Evolutionary conservation across 1,284 basidiomycete genomes (phyloP).

Genomic region (Meira miltonrushii): DNA sequence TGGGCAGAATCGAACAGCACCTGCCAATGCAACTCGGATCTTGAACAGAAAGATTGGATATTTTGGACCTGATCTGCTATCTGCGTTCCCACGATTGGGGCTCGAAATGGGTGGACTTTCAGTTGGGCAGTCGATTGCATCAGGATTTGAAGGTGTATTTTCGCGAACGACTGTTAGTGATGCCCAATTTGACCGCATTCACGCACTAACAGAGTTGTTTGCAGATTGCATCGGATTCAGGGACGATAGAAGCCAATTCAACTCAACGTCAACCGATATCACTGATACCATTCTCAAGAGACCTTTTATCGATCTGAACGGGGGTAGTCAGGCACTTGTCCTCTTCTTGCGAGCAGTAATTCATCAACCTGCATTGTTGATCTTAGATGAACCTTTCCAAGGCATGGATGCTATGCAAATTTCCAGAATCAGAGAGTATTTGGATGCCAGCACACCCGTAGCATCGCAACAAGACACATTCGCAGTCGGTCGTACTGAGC

Average conservation of each 20-base stretch:
- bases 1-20: constrained; percentile 30
- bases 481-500: constrained; percentile 7
- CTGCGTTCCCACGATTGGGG: constrained; percentile 67
- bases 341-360: constrained; percentile 44
- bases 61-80: constrained; percentile 80
- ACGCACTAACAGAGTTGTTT: neutral
- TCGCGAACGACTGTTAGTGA: constrained; percentile 6
- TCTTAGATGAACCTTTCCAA: constrained; percentile 51
- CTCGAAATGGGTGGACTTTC: constrained; percentile 34
- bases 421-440: constrained; percentile 22
- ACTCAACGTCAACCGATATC: neutral
- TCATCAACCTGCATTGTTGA: constrained; percentile 32
- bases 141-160: constrained; percentile 46
- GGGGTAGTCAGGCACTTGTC: constrained; percentile 43
- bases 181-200: neutral
- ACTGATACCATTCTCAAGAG: neutral
- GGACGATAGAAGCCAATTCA: neutral
- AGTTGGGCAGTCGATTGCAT: constrained; percentile 37
- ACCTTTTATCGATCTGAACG: constrained; percentile 16
- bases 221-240: neutral
- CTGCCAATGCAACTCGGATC: constrained; percentile 34
- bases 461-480: constrained; percentile 9
- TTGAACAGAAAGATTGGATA: constrained; percentile 58
- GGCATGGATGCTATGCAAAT: constrained; percentile 43
- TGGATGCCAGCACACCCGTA: constrained; percentile 21